Percentiles rank a stretch among this genome's conserved stretches.
Conservation (phyloP, 192 early-diverging fungal genomes). For the Spinellus fusiger region DNA sequence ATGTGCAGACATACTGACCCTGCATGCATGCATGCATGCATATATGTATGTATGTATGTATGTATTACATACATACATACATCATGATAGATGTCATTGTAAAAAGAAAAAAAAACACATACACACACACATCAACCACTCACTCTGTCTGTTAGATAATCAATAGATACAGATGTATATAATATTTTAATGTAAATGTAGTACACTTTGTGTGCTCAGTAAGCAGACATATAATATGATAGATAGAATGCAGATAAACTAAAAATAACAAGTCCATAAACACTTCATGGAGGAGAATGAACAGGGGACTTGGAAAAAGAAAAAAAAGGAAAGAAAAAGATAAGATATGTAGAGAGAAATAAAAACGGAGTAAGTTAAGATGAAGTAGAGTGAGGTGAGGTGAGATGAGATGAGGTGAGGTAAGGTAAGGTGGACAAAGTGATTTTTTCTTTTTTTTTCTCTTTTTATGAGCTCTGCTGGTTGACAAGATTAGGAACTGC, state of each 20-base stretch:
- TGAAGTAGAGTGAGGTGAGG: neutral
- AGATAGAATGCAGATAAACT: neutral
- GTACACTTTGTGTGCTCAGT: neutral
- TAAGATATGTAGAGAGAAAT: too few relatives aligned
- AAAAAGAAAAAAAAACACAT: too few relatives aligned
- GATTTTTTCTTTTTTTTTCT: too few relatives aligned
- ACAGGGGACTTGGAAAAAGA: neutral
- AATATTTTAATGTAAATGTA: neutral
- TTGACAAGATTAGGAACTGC: neutral
- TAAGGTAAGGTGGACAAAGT: neutral
- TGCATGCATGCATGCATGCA: too few relatives aligned
- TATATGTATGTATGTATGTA: neutral
- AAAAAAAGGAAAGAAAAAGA: neutral
- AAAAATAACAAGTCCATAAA: neutral
- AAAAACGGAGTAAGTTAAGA: too few relatives aligned
- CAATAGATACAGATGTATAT: too few relatives aligned
- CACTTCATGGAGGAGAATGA: neutral
- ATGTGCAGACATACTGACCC: too few relatives aligned
- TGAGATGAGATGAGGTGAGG: neutral
- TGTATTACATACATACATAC: too few relatives aligned
- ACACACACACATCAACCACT: too few relatives aligned
- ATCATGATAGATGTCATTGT: too few relatives aligned
- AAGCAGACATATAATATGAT: neutral
- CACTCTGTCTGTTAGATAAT: too few relatives aligned
- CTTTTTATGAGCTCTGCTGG: neutral